phyloP scores from a whole-genome alignment of 352 stramenopile genomes.

The Thalassiosira mediterranea region DNA sequence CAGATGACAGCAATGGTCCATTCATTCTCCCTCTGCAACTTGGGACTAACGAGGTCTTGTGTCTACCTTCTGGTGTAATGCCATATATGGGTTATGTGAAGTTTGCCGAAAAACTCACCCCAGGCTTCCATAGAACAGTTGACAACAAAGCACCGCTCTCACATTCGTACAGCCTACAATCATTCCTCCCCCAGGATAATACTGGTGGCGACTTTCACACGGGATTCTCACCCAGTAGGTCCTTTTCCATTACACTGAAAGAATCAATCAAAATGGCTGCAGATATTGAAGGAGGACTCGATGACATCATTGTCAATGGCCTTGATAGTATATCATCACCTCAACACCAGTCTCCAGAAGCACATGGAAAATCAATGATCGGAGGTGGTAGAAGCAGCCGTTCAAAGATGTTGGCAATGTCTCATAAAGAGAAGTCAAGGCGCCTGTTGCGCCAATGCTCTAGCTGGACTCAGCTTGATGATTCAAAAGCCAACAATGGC shows the following conservation, averaged over 20 bases:
- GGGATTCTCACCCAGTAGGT: constrained; percentile 11
- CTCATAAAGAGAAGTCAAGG: constrained; percentile 66
- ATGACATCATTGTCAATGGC: constrained; percentile 58
- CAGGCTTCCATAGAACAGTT: not conserved
- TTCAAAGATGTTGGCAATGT: constrained; percentile 36
- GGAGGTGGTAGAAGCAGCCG: constrained; percentile 14
- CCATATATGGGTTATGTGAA: constrained; percentile 35
- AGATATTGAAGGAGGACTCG: constrained; percentile 48
- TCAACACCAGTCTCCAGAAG: constrained; percentile 15
- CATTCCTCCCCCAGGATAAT: constrained; percentile 31
- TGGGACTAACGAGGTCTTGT: constrained; percentile 1
- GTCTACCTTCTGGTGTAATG: constrained; percentile 37
- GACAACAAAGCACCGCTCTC: constrained; percentile 3
- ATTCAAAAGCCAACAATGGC: constrained; percentile 49
- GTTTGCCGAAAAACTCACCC: constrained; percentile 21
- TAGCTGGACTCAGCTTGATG: constrained; percentile 73
- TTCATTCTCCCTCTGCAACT: constrained; percentile 54
- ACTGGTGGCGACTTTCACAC: constrained; percentile 17
- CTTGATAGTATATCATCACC: constrained; percentile 63
- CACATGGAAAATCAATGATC: constrained; percentile 15
- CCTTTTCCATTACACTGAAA: constrained; percentile 38
- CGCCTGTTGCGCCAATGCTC: constrained; percentile 68
- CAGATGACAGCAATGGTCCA: constrained; percentile 39
- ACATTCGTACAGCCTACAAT: constrained; percentile 18
- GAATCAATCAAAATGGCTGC: constrained; percentile 50